These are phyloP conservation scores for Russula earlei DNA, from an alignment of 768 basidiomycete genomes.

Conservation along the genomic window DNA sequence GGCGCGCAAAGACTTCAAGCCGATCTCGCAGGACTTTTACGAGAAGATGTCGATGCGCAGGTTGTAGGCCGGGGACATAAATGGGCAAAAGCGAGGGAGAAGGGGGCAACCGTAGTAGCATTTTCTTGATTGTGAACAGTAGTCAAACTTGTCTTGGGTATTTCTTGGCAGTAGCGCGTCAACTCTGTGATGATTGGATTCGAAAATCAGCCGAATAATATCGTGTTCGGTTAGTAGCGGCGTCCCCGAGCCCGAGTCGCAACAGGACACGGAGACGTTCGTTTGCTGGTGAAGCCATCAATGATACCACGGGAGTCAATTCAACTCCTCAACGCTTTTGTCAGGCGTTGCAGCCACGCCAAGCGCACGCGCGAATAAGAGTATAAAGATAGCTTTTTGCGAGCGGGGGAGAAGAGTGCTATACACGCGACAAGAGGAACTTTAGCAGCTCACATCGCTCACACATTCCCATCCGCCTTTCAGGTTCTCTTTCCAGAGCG, in stretches of 20 bases:
- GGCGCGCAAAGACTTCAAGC: conserved; percentile 33
- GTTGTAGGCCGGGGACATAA: too few relatives aligned
- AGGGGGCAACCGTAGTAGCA: too few relatives aligned
- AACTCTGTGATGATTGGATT: too few relatives aligned
- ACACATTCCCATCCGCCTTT: conserved; percentile 96
- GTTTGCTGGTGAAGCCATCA: too few relatives aligned
- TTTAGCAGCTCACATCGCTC: conserved; percentile 84
- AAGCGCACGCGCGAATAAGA: background rate
- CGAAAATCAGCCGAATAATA: too few relatives aligned
- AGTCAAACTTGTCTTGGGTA: too few relatives aligned
- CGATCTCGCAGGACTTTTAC: conserved; percentile 37
- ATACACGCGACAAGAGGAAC: background rate
- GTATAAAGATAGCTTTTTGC: conserved; percentile 1
- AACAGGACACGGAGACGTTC: too few relatives aligned
- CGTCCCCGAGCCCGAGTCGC: too few relatives aligned
- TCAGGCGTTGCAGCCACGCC: background rate
- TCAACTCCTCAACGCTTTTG: too few relatives aligned
- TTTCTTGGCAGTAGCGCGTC: background rate
- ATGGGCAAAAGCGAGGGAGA: too few relatives aligned
- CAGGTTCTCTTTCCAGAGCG: conserved; percentile 95
- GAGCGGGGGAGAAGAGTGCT: conserved; percentile 1
- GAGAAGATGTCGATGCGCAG: conserved; percentile 27
- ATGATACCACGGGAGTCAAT: too few relatives aligned
- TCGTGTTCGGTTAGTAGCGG: too few relatives aligned
- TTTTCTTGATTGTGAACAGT: background rate